Evolutionary conservation across 139 green algal genomes (phyloP), one percentile per base, ranked within the genome.

Genomic region (Chlorella sp.): DNA sequence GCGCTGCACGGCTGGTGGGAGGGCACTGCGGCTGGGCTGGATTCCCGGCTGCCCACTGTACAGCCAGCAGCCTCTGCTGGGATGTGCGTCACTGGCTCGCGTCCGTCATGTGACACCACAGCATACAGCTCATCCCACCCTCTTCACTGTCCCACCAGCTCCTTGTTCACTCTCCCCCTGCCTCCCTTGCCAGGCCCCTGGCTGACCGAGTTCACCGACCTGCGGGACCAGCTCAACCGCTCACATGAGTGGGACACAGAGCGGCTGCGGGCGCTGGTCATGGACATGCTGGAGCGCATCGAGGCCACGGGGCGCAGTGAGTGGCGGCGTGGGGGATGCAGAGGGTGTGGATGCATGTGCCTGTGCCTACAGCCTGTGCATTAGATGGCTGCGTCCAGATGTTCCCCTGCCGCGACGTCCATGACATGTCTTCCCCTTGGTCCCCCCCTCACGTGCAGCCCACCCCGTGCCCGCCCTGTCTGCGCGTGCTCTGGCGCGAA

Each of bases 121-220:
- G n/a, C n/a, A n/a, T n/a, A n/a, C n/a, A n/a, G n/a, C n/a, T n/a
- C n/a, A n/a, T n/a, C 28, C 32, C 28, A 32, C 63, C 67, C 32
- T 41, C n/a, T n/a, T 5, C 65, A 72, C 65, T 38, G 64, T 26
- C 16, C 5, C 12, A 4, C 64, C 28, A 13, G 17, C 64, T 26
- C 13, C n/a, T 4, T 26, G 5, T 71, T 4, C n/a, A 2, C n/a
- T 4, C 65, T 72, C 32, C 5, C 20, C 65, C 32, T 30, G 44
- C 71, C 28, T 0, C 74, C 32, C 6, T 28, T 18, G 32, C 51
- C 74, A 81, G 55, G 93, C 1, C 76, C 86, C 44, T 99, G 95
- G 95, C 91, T 99, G 65, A 57, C 88, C n/a, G 96, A 98, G 87
- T 93, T 96, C 87, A 93, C 90, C 13, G 95, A 99, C 81, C 62